Percentiles rank a stretch among this genome's conserved stretches.
Conservation (phyloP, 164 flowering plant genomes). For the Vitis riparia region DNA sequence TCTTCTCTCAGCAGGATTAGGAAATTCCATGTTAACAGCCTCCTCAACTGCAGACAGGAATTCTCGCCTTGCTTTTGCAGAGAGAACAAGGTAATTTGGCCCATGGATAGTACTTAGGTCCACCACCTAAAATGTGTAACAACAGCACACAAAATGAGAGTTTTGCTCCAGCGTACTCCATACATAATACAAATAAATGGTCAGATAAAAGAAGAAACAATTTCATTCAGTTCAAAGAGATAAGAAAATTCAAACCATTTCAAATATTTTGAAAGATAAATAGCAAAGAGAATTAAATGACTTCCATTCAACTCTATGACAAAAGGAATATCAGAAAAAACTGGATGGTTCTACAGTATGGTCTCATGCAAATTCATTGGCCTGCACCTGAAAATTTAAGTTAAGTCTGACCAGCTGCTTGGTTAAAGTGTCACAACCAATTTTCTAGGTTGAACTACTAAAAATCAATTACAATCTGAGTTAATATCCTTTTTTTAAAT, state of each 20-base stretch:
- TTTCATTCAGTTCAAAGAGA: neutral
- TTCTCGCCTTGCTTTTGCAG: constrained; percentile 56
- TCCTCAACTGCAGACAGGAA: constrained; percentile 65
- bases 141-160: neutral
- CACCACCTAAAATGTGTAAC: constrained; percentile 48
- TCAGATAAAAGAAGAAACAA: too few relatives aligned
- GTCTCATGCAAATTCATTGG: neutral
- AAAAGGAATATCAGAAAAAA: neutral
- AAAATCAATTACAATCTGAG: too few relatives aligned
- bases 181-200: too few relatives aligned
- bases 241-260: neutral
- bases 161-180: neutral
- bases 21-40: constrained; percentile 47
- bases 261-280: neutral
- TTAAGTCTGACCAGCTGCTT: neutral
- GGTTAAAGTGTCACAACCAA: neutral
- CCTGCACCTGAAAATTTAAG: neutral
- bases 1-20: constrained; percentile 57
- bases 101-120: constrained; percentile 57
- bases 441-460: too few relatives aligned
- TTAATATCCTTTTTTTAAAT: too few relatives aligned
- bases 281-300: neutral
- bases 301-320: neutral
- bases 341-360: neutral
- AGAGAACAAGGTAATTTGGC: constrained; percentile 43